Base-by-base conservation (phyloP, 306 rosid species). In the Albizia julibrissin region DNA sequence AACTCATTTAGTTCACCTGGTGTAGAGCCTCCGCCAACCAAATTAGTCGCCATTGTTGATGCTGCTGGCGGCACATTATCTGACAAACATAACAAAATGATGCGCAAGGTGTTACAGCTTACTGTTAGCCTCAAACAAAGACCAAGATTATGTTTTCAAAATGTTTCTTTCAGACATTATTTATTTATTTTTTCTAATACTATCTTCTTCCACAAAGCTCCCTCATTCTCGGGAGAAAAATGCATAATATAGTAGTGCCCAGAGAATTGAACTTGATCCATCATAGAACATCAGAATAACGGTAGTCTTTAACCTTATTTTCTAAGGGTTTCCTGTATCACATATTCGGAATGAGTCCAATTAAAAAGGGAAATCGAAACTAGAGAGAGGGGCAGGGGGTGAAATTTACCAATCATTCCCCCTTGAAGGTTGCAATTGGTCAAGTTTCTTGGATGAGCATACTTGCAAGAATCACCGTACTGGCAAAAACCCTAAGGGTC, bases 401-500 rank as follows among this genome's bases (percentile, higher is more conserved):
- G 52, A 44, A 43, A 44, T 42, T 44, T 82, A 87, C 92, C 88
- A 69, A 82, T 40, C 27, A 71, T 46, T 80, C 34, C 66, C 81
- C 50, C 75, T 49, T 81, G 88, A 50, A 69, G 40, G 72, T 59
- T 79, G 43, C 75, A 77, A 84, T 46, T 52, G 81, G 59, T 83
- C 61, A 82, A 52, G 82, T 70, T 88, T 42, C 80, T 77, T 68
- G 98, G 97, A 80, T 94, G 98, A 69, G 88, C 66, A 46, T 94
- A 94, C 31, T 75, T 91, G 83, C 97, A 94, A 44, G 97, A 87
- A 78, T 94, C 88, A 19, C 91, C 97, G 29, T 87, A 91, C 43
- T 84, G 90, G 86, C 98, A 94, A 76, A 89, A 88, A 2, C 94
- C 97, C 87, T 88, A 80, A 81, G 24, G 6, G 13, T 1, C 34